A percentile compares a stretch with the other conserved stretches of the same genome.
These are phyloP conservation scores for Casuarina glauca DNA, from an alignment of 306 rosid genomes.

Conservation along the genomic window DNA sequence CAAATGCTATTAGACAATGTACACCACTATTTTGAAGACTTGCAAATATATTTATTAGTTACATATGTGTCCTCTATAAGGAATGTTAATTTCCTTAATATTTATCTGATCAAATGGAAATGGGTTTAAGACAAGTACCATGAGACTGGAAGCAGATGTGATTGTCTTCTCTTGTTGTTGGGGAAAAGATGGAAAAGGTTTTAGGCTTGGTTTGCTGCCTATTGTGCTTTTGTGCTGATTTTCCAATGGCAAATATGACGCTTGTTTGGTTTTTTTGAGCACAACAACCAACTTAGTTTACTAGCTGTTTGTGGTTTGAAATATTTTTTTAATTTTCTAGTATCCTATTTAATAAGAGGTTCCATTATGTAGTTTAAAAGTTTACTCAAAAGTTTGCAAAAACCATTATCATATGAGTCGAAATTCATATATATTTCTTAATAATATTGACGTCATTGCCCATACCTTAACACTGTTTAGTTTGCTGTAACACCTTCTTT, in stretches of 20 bases:
- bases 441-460: too few relatives aligned
- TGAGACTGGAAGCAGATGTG: constrained; percentile 98
- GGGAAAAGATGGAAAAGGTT: constrained; percentile 74
- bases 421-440: too few relatives aligned
- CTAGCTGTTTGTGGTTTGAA: neutral
- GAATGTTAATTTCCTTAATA: constrained; percentile 29
- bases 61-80: neutral
- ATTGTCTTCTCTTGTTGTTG: constrained; percentile 80
- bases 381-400: too few relatives aligned
- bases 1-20: constrained; percentile 93
- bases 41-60: constrained; percentile 5
- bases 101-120: constrained; percentile 74
- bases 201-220: constrained; percentile 15
- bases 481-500: constrained; percentile 7
- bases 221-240: constrained; percentile 24
- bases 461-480: neutral
- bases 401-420: too few relatives aligned
- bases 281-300: neutral
- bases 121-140: constrained; percentile 97
- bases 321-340: too few relatives aligned
- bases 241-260: neutral
- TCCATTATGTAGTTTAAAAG: too few relatives aligned
- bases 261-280: constrained; percentile 13
- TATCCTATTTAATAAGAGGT: too few relatives aligned
- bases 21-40: constrained; percentile 14